A percentile compares a stretch with the other conserved stretches of the same genome.
These are phyloP conservation scores for Phlebiopsis gigantea DNA, from an alignment of 768 basidiomycete species.

Conservation along the genomic window DNA sequence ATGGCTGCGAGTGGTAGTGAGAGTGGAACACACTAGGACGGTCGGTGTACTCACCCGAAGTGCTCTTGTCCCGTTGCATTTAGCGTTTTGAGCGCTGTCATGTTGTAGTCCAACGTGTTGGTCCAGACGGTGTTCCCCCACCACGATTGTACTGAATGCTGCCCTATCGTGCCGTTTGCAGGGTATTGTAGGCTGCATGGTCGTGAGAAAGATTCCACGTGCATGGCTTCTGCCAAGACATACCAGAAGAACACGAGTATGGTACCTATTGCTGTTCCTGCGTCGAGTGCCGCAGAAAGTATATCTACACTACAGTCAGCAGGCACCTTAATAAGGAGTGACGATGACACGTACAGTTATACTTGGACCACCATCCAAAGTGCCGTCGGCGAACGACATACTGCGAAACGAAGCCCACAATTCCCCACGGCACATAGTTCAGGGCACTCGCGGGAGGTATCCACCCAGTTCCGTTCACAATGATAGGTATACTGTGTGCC, in stretches of 20 bases:
- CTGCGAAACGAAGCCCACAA: slow-evolving; percentile 32
- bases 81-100: slow-evolving; percentile 12
- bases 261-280: slow-evolving; percentile 53
- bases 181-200: slow-evolving; percentile 51
- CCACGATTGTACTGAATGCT: slow-evolving; percentile 49
- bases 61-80: not conserved
- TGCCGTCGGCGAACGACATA: slow-evolving; percentile 32
- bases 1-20: not conserved
- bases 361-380: slow-evolving; percentile 35
- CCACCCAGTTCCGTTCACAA: slow-evolving; percentile 33
- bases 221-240: not conserved
- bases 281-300: slow-evolving; percentile 64
- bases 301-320: slow-evolving; percentile 35
- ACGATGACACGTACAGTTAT: slow-evolving; percentile 27
- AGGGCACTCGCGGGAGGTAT: slow-evolving; percentile 39
- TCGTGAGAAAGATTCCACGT: not conserved
- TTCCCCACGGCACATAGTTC: slow-evolving; percentile 35
- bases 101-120: slow-evolving; percentile 26
- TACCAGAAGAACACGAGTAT: slow-evolving; percentile 51
- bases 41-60: not conserved
- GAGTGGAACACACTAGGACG: not conserved
- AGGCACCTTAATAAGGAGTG: not conserved
- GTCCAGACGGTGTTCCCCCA: slow-evolving; percentile 56
- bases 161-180: slow-evolving; percentile 51
- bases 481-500: slow-evolving; percentile 26